Evolutionary conservation across 1,284 basidiomycete genomes (phyloP).

Genomic region (Leccinum fuscescens): DNA sequence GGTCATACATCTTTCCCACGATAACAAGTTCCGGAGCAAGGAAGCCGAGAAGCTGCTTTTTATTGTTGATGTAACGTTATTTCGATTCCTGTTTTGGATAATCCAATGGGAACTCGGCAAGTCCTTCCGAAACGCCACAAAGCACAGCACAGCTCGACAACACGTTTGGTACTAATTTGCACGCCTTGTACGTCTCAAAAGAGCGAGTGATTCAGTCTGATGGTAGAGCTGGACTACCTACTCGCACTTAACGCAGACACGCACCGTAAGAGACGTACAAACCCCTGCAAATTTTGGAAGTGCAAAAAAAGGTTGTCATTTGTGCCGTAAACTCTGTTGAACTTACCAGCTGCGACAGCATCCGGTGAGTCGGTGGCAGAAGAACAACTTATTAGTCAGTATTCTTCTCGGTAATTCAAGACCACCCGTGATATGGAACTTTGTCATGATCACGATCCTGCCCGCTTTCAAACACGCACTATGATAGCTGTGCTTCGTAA

Average conservation of each 20-base stretch:
- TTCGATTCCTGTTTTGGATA: constrained; percentile 11
- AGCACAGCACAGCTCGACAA: constrained; percentile 15
- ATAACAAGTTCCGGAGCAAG: constrained; percentile 15
- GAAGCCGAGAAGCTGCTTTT: constrained; percentile 20
- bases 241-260: background rate
- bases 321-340: constrained; percentile 23
- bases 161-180: background rate
- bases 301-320: background rate
- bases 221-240: background rate
- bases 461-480: background rate
- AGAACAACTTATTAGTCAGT: constrained; percentile 17
- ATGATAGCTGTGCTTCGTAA: constrained; percentile 6
- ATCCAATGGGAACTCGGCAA: constrained; percentile 7
- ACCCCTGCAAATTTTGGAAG: background rate
- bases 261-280: background rate
- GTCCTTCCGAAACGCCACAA: constrained; percentile 26
- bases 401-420: constrained; percentile 13
- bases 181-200: background rate
- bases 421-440: background rate
- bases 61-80: constrained; percentile 22
- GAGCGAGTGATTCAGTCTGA: background rate
- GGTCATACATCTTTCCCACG: constrained; percentile 16
- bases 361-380: constrained; percentile 10
- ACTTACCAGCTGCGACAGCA: constrained; percentile 3
- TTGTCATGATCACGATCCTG: constrained; percentile 1